Base-by-base conservation (phyloP, 768 basidiomycete genomes). In the Amyloporia xantha region DNA sequence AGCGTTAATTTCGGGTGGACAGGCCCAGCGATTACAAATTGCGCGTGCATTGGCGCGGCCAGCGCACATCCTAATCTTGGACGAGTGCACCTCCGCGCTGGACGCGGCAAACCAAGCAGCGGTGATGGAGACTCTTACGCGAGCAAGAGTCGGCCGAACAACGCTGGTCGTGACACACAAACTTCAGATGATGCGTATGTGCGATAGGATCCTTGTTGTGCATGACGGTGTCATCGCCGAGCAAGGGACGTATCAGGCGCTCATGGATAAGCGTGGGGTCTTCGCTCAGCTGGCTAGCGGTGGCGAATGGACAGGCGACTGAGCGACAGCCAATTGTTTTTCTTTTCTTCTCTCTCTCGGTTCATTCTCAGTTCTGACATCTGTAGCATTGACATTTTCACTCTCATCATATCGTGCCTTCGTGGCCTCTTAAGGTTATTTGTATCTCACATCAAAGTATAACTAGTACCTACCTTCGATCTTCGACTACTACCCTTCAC, bases 81-180 rank as follows among this genome's bases (percentile, higher is more conserved):
- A 97, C 63, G 95, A 98, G 62, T 96, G 93, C 62, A 98, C 95
- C n/a, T 84, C 82, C 37, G 91, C 94, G 4, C 68, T 97, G 50
- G 94, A 98, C 62, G 71, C 78, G 1, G 80, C 81, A 58, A 97
- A 95, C 66, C 86, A 93, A 68, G 74, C 77, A 1, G 83, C 78
- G 15, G 85, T 98, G 13, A 67, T 97, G 59, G 82, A 90, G 47
- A 84, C 90, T 6, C 81, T 94, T 43, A 69, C 70, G 49, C 60
- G 67, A 24, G 81, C 81, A 49, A 81, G 79, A 68, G 65, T 73
- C n/a, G 79, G 81, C 19, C 71, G 83, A 48, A 95, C 92, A 54
- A 92, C 90, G 48, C 66, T 97, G 54, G 86, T 97, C 77, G 82
- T 97, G 56, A 97, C 94, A 11, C 95, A 98, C 68, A 95, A 95